Evolutionary conservation across 2,329 filamentous ascomycete genomes (phyloP).

Genomic region (Claviceps digitariae): DNA sequence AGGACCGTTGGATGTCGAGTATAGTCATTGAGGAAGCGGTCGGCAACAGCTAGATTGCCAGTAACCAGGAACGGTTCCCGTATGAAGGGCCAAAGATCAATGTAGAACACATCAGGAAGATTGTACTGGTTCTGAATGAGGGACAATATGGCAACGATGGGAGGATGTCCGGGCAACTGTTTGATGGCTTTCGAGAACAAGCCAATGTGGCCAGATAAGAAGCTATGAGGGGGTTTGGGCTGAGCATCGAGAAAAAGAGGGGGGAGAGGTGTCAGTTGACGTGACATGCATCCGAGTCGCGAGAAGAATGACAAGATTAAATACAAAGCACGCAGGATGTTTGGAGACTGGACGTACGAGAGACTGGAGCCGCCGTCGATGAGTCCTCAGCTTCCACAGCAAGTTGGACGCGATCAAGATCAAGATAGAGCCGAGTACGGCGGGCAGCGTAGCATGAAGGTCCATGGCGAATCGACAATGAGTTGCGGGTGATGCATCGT

Average conservation of each 20-base stretch:
- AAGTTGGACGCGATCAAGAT: background rate
- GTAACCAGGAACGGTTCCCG: background rate
- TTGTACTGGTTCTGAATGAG: background rate
- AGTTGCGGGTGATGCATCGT: background rate
- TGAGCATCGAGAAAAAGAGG: background rate
- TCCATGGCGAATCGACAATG: background rate
- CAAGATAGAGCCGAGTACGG: background rate
- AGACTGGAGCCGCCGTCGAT: background rate
- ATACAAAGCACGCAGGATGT: background rate
- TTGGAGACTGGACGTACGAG: background rate
- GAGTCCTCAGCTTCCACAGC: background rate
- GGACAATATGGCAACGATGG: background rate
- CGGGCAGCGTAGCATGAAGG: background rate
- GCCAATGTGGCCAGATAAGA: background rate
- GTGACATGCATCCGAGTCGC: background rate
- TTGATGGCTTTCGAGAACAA: background rate
- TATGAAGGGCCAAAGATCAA: slow-evolving; percentile 1
- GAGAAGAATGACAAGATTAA: too few species aligned
- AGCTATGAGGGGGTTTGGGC: slow-evolving; percentile 2
- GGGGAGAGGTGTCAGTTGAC: background rate
- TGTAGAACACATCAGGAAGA: slow-evolving; percentile 1
- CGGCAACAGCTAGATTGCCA: background rate
- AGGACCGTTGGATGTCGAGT: background rate
- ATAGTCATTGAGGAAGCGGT: slow-evolving; percentile 1
- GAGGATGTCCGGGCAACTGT: background rate